Base-by-base conservation (phyloP, 1,284 basidiomycete genomes). In the Stereum hirsutum region DNA sequence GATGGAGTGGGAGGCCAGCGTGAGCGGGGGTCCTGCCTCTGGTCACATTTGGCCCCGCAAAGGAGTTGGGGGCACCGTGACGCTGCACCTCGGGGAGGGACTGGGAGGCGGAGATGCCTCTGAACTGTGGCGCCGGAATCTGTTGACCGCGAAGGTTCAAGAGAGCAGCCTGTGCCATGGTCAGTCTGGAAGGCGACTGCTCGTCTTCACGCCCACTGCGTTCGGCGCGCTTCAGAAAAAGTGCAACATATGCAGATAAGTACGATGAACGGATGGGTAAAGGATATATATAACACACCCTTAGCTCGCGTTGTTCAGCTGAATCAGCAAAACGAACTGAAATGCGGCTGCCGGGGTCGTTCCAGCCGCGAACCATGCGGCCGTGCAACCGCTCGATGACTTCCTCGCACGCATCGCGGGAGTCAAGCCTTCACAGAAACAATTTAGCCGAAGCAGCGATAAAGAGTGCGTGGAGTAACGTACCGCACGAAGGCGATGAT, bases 401-500 rank as follows among this genome's bases (percentile, higher is more conserved):
- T 44, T 86, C 81, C 53, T 85, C 80, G 2, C 83, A 84, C 0
- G 79, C 81, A 0, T 50, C 24, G 15, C 82, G 76, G 24, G 68
- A 76, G 49, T 86, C 82, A 27, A 87, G 64, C 42, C 84, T 86
- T 48, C 14, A 17, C 43, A 24, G 28, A 7, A 24, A 20, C 27
- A n/a, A 27, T 32, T 20, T 32, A 39, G 27, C 15, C 15, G 20
- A 28, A 36, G 38, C 24, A 26, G 15, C 14, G 35, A 23, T n/a
- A 28, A 41, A 26, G 15, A 20, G 23, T 21, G 27, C 8, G 25
- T 17, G n/a, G 26, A 19, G 7, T 20, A 15, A 37, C 70, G 20
- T 49, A 82, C 82, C 82, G 67, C 30, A 86, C 80, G 52, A 85
- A 86, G 0, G 82, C 82, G 45, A 86, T 85, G 48, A 84, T 81